Conservation (phyloP, 176 grass and related monocot species). For the Carex pumila region DNA sequence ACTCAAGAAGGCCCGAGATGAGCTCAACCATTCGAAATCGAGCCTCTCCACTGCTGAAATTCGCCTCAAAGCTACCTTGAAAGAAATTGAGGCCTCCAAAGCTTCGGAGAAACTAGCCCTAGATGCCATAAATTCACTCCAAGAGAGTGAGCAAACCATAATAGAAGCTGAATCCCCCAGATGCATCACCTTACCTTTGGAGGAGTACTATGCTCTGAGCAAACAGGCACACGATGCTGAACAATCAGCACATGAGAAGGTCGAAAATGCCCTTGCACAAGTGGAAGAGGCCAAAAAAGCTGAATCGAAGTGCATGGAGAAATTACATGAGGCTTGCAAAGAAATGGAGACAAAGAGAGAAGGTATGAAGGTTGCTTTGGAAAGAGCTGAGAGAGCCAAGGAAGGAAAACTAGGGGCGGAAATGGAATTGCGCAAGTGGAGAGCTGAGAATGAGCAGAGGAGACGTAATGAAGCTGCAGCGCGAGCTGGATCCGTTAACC, state of each 20-base stretch:
- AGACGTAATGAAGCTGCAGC: constrained; percentile 54
- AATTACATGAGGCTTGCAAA: constrained; percentile 37
- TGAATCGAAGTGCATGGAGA: constrained; percentile 52
- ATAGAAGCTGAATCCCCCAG: constrained; percentile 46
- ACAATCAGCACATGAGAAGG: constrained; percentile 50
- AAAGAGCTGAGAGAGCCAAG: constrained; percentile 62
- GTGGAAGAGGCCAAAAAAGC: constrained; percentile 58
- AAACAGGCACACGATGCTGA: constrained; percentile 72
- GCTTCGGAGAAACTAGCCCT: constrained; percentile 64
- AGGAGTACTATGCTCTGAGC: constrained; percentile 63
- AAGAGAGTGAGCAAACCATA: constrained; percentile 60
- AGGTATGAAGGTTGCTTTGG: constrained; percentile 39
- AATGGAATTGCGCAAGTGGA: constrained; percentile 89
- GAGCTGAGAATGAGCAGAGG: constrained; percentile 52
- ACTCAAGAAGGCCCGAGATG: constrained; percentile 64
- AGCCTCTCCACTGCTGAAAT: constrained; percentile 50
- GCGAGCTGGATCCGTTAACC: constrained; percentile 30
- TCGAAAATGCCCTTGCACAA: constrained; percentile 45
- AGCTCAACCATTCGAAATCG: constrained; percentile 66
- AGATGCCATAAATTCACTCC: constrained; percentile 59
- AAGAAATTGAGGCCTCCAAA: constrained; percentile 80
- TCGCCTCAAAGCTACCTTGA: constrained; percentile 52
- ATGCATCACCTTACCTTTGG: constrained; percentile 49
- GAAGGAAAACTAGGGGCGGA: constrained; percentile 83
- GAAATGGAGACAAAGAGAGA: constrained; percentile 41